Base-by-base conservation (phyloP, 2,329 filamentous ascomycete genomes). In the Alternaria rosae region DNA sequence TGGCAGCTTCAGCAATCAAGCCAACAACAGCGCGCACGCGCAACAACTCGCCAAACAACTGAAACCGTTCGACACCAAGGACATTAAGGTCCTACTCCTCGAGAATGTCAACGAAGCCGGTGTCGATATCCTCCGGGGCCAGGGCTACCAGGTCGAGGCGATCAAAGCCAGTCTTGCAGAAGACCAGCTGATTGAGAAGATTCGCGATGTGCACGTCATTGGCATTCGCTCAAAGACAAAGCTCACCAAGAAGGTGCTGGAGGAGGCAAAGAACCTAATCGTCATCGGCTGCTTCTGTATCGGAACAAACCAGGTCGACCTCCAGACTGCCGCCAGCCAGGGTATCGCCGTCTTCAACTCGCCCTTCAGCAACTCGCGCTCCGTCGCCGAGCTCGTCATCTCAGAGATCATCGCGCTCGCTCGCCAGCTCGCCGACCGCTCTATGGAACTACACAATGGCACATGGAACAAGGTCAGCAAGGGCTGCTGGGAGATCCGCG, bases 311-410 rank as follows among this genome's bases (percentile, higher is more conserved):
- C 93, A 97, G 80, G 93, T 97, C 68, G 91, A 97, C 78, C 88
- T 97, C 62, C 87, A 92, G 64, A 94, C 89, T 76, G 93, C 93
- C 28, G 93, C 93, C 50, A 86, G 87, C 70, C 88, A 92, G 76
- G 93, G 95, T 69, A 97, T 98, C 78, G 93, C 94, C 35, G 95
- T 99, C 67, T 99, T 99, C 88, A 99, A 99, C 83, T 98, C 95
- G 47, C 95, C 95, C 2, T 99, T 99, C 82, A 94, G 92, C 82
- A 99, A 99, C 83, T 98, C 94, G 9, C 91, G 95, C 79, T 97
- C 92, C 78, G 95, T 99, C 54, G 95, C 95, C 59, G 95, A 99
- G 84, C 85, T 98, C 59, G 93, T 98, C 72, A 97, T 99, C 78
- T 91, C 86, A 56, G 94, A 97, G 82, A 94, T 99, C 76, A 97